These are phyloP conservation scores for Speleostelium caveatum DNA, from an alignment of 78 protist genomes.

Conservation along the genomic window DNA sequence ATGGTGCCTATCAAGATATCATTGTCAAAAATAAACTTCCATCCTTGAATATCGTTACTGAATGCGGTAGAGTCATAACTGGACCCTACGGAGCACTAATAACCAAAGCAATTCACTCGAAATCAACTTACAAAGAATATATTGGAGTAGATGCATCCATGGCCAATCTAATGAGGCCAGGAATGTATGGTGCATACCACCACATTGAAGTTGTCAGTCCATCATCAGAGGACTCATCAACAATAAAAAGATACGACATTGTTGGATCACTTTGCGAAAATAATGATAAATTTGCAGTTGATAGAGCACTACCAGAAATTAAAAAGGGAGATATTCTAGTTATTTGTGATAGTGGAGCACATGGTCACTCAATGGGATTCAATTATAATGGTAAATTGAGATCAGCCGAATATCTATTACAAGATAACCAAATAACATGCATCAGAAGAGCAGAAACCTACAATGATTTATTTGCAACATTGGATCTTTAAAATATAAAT, in stretches of 20 bases:
- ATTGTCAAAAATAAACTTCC: not conserved
- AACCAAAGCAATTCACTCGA: constrained; percentile 62
- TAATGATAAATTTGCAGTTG: constrained; percentile 66
- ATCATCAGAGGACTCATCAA: not conserved
- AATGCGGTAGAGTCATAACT: constrained; percentile 63
- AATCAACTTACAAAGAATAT: constrained; percentile 57
- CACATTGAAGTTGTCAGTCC: constrained; percentile 22
- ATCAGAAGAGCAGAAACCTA: constrained; percentile 72
- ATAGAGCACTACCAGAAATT: constrained; percentile 40
- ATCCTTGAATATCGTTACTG: constrained; percentile 30
- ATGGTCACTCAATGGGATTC: constrained; percentile 78
- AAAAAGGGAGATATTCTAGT: constrained; percentile 5
- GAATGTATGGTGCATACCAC: constrained; percentile 71
- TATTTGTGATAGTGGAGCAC: constrained; percentile 75
- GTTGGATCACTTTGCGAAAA: constrained; percentile 78
- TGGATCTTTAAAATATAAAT: not conserved
- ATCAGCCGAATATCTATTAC: constrained; percentile 54
- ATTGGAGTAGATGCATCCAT: constrained; percentile 78
- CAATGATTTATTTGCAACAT: constrained; percentile 61
- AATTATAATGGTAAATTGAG: constrained; percentile 69
- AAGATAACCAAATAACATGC: constrained; percentile 4
- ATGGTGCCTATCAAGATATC: not conserved
- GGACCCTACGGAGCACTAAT: constrained; percentile 62
- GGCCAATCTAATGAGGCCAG: constrained; percentile 76
- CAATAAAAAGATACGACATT: constrained; percentile 23